These are phyloP conservation scores for Fusarium piperis DNA, from an alignment of 2,329 filamentous ascomycete genomes.

Conservation along the genomic window DNA sequence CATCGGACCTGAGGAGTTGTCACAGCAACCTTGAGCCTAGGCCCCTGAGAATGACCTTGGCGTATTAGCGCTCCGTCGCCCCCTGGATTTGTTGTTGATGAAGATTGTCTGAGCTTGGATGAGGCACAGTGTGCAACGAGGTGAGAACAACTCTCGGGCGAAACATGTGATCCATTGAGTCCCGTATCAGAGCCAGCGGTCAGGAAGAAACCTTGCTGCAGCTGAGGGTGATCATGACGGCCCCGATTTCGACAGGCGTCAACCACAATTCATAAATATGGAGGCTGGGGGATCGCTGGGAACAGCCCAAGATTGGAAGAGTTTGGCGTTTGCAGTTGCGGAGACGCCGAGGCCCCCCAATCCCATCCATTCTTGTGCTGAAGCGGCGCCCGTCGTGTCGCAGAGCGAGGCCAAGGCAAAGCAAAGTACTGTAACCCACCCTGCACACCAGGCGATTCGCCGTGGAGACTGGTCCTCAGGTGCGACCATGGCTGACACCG, in stretches of 20 bases:
- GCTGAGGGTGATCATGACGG: constrained; percentile 17
- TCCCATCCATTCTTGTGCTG: constrained; percentile 3
- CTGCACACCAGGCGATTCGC: constrained; percentile 8
- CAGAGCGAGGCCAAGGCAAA: constrained; percentile 25
- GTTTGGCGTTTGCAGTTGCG: constrained; percentile 25
- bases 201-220: constrained; percentile 22
- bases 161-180: constrained; percentile 25
- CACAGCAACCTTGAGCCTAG: constrained; percentile 36
- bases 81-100: constrained; percentile 17
- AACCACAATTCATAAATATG: constrained; percentile 18
- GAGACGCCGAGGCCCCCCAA: constrained; percentile 27
- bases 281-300: constrained; percentile 20
- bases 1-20: constrained; percentile 34
- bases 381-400: constrained; percentile 13
- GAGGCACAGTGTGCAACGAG: constrained; percentile 5
- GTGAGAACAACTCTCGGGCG: constrained; percentile 8
- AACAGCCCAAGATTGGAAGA: constrained; percentile 14
- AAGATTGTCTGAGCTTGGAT: constrained; percentile 5
- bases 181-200: constrained; percentile 7
- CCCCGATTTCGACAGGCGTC: constrained; percentile 2
- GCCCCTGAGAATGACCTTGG: constrained; percentile 33
- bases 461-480: constrained; percentile 20
- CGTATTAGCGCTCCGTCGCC: constrained; percentile 14
- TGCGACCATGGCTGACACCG: constrained; percentile 28
- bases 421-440: constrained; percentile 19